A percentile compares a stretch with the other conserved stretches of the same genome.
These are phyloP conservation scores for Fragaria iinumae DNA, from an alignment of 306 rosid species.

Conservation along the genomic window DNA sequence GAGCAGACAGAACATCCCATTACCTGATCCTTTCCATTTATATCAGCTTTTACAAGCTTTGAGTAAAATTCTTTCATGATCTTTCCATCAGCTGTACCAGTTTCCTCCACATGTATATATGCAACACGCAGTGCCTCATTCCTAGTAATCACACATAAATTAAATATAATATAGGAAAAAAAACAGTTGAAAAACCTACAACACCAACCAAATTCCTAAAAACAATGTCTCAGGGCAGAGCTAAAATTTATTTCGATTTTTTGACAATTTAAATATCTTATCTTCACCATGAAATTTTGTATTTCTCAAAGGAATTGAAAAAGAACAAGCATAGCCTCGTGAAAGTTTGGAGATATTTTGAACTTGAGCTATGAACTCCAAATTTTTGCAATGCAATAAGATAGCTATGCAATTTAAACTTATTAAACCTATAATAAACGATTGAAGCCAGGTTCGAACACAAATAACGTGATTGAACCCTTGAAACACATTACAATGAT, in stretches of 20 bases:
- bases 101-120: constrained; percentile 84
- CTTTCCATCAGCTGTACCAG: constrained; percentile 44
- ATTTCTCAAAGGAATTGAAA: constrained; percentile 4
- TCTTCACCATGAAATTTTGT: not conserved
- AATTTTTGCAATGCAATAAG: not conserved
- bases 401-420: not conserved
- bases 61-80: constrained; percentile 61
- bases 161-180: not conserved
- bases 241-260: not conserved
- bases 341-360: not conserved
- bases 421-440: not conserved
- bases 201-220: not conserved
- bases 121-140: constrained; percentile 99
- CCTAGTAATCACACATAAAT: constrained; percentile 41
- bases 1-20: constrained; percentile 3
- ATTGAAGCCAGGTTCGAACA: not conserved
- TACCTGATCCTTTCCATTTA: constrained; percentile 97
- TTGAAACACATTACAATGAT: not conserved
- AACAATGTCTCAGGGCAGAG: not conserved
- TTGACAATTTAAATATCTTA: not conserved
- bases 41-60: constrained; percentile 94
- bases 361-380: not conserved
- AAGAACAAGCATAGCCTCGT: not conserved
- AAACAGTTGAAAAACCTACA: not conserved
- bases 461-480: not conserved